Evolutionary conservation across 1,139 yeast species (phyloP).

Genomic region (Candida buenavistaensis): DNA sequence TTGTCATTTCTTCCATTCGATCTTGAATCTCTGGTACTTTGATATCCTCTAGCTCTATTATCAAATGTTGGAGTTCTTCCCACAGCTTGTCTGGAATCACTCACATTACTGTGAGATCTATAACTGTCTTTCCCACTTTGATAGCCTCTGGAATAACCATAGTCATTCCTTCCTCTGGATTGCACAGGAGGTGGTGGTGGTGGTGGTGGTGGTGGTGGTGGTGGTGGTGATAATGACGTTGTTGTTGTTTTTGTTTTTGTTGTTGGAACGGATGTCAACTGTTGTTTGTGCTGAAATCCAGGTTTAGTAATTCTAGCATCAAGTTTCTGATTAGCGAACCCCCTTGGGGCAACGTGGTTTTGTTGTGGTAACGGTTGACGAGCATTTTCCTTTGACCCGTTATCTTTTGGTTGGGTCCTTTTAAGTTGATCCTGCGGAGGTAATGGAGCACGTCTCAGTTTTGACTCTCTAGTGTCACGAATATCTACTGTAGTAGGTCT

Average conservation of each 20-base stretch:
- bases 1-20: conserved; percentile 18
- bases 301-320: not conserved
- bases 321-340: not conserved
- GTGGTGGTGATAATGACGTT: too few relatives aligned
- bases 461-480: not conserved
- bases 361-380: conserved; percentile 9
- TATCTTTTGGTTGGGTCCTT: too few relatives aligned
- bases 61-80: conserved; percentile 6
- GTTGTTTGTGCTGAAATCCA: not conserved
- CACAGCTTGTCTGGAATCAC: conserved; percentile 2
- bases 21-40: conserved; percentile 3
- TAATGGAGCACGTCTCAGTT: conserved; percentile 7
- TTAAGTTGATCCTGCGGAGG: conserved; percentile 8
- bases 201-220: conserved; percentile 10
- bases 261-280: not conserved
- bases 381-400: too few relatives aligned
- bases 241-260: conserved; percentile 1
- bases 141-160: not conserved
- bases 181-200: conserved; percentile 10
- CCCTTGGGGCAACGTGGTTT: not conserved
- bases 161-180: conserved; percentile 4
- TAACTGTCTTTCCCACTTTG: not conserved
- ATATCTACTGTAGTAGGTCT: not conserved
- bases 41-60: conserved; percentile 5
- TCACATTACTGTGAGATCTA: not conserved